Percentiles rank a stretch among this genome's conserved stretches.
Conservation (phyloP, 352 stramenopile genomes). For the Globisporangium spinosum region DNA sequence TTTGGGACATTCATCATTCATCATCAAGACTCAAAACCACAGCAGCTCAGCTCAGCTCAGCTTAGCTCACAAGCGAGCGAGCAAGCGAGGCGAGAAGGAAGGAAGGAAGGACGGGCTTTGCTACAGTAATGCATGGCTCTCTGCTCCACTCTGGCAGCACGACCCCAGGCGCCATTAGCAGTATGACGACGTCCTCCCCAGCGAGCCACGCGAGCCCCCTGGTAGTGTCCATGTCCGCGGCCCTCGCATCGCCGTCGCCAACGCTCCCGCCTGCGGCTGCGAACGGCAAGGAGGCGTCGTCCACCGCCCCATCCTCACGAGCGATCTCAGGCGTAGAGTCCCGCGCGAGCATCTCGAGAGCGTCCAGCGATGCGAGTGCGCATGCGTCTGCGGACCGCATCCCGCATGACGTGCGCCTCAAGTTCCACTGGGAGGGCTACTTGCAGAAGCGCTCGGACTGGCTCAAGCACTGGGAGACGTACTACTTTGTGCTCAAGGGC, state of each 20-base stretch:
- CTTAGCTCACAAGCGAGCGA: background rate
- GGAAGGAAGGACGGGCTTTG: background rate
- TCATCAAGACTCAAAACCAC: background rate
- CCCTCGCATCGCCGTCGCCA: background rate
- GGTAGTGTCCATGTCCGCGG: background rate
- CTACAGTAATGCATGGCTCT: background rate
- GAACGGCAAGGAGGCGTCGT: background rate
- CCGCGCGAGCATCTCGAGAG: background rate
- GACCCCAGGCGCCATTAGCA: background rate
- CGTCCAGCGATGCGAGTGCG: conserved; percentile 5
- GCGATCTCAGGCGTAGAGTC: background rate
- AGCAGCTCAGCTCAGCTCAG: background rate
- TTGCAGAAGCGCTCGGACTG: conserved; percentile 87
- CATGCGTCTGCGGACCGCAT: conserved; percentile 5
- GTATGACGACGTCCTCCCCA: conserved; percentile 11
- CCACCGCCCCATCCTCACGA: background rate
- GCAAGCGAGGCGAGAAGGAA: background rate
- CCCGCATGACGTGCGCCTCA: conserved; percentile 40
- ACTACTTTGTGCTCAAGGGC: conserved; percentile 80
- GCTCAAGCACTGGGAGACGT: conserved; percentile 89
- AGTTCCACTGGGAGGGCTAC: conserved; percentile 82
- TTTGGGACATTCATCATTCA: background rate
- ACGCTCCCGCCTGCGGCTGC: background rate
- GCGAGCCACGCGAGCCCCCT: conserved; percentile 18
- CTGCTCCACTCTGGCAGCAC: background rate